These are phyloP conservation scores for Spergularia bocconei DNA, from an alignment of 148 eudicot genomes.

Conservation along the genomic window DNA sequence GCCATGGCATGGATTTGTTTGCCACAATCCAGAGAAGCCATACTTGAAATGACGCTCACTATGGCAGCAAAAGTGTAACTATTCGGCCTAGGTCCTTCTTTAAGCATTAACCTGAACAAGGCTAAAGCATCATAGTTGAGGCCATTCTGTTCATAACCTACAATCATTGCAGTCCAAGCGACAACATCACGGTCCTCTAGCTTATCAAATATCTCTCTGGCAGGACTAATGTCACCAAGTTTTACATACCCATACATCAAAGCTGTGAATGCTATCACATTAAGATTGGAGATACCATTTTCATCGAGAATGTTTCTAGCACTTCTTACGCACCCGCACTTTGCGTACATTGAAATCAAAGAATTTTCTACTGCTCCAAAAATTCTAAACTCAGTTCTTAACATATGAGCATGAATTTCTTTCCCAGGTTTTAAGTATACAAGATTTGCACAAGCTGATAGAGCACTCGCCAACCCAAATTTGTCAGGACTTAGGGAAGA, in stretches of 20 bases:
- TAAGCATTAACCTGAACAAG: constrained; percentile 36
- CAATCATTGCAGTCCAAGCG: constrained; percentile 50
- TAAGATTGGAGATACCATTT: constrained; percentile 31
- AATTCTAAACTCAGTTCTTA: constrained; percentile 26
- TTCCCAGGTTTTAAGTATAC: constrained; percentile 33
- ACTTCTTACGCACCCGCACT: constrained; percentile 33
- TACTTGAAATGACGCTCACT: constrained; percentile 34
- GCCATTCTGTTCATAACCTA: constrained; percentile 41
- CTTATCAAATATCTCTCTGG: constrained; percentile 40
- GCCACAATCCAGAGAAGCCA: constrained; percentile 40
- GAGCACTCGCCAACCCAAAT: constrained; percentile 40
- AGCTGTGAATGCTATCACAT: constrained; percentile 43
- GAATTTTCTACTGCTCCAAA: constrained; percentile 41
- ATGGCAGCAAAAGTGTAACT: constrained; percentile 41
- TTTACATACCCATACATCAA: constrained; percentile 47
- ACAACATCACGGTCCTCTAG: constrained; percentile 36
- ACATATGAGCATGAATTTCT: constrained; percentile 36
- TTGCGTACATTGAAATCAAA: constrained; percentile 43
- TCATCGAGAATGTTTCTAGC: constrained; percentile 33
- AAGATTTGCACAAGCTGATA: constrained; percentile 39
- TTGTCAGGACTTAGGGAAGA: constrained; percentile 31
- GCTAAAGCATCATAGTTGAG: constrained; percentile 35
- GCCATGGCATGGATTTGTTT: constrained; percentile 43
- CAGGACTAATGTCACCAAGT: constrained; percentile 38
- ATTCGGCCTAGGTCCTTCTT: constrained; percentile 44